These are phyloP conservation scores for Saturnispora bothae DNA, from an alignment of 805 yeast species.

Conservation along the genomic window DNA sequence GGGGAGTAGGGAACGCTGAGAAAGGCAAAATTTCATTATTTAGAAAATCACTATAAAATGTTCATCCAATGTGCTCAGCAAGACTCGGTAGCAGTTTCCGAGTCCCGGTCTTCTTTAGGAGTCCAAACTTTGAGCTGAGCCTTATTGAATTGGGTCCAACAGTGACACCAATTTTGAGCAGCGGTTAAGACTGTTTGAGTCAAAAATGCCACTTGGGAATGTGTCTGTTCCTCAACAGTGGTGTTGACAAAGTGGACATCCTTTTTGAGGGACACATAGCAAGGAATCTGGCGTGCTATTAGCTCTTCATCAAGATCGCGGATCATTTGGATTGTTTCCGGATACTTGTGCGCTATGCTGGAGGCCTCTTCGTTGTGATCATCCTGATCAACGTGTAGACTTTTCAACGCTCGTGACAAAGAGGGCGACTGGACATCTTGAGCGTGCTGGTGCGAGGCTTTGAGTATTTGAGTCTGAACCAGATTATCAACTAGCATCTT, in stretches of 20 bases:
- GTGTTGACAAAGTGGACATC: constrained; percentile 37
- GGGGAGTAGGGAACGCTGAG: too few relatives aligned
- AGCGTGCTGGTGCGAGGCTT: constrained; percentile 6
- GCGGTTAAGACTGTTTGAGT: constrained; percentile 12
- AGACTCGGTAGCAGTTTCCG: too few relatives aligned
- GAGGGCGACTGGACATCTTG: constrained; percentile 24
- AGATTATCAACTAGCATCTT: constrained; percentile 20
- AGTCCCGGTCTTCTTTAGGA: neutral
- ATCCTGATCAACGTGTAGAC: constrained; percentile 13
- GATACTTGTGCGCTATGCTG: constrained; percentile 9
- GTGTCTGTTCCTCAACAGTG: constrained; percentile 32
- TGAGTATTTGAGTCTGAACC: constrained; percentile 1
- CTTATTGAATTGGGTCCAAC: constrained; percentile 18
- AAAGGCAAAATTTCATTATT: too few relatives aligned
- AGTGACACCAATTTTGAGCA: constrained; percentile 20
- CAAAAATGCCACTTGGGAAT: constrained; percentile 14
- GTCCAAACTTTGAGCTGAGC: constrained; percentile 22
- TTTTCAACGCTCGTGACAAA: constrained; percentile 22
- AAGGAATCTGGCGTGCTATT: constrained; percentile 36
- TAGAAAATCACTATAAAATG: too few relatives aligned
- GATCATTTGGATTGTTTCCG: constrained; percentile 13
- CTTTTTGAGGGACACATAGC: constrained; percentile 31
- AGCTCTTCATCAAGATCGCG: constrained; percentile 17
- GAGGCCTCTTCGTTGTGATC: constrained; percentile 6
- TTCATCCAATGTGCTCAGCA: neutral